Conservation (phyloP, 352 stramenopile genomes). For the Elongisporangium prolatum region DNA sequence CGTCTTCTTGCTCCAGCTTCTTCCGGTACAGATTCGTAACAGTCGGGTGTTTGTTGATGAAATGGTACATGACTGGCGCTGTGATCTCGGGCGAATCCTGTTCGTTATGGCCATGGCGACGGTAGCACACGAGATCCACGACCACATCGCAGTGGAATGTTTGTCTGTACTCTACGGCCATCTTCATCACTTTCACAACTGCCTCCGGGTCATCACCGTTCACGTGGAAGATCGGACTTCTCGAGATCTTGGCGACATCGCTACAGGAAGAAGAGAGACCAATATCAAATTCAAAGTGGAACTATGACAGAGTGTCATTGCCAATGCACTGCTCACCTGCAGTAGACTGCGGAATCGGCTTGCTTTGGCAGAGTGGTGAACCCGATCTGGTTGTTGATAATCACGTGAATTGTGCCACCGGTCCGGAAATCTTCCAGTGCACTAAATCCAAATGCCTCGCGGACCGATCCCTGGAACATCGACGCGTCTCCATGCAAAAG, state of each 20-base stretch:
- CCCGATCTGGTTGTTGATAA: constrained; percentile 99
- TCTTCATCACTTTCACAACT: constrained; percentile 90
- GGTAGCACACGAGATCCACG: constrained; percentile 99
- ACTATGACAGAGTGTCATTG: not conserved
- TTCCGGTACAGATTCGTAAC: constrained; percentile 75
- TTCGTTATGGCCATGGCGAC: constrained; percentile 99
- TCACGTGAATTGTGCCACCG: constrained; percentile 97
- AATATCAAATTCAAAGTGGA: too few relatives aligned
- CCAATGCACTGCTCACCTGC: constrained; percentile 44
- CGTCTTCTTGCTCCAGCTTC: constrained; percentile 55
- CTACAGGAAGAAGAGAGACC: constrained; percentile 19
- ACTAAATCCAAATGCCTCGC: constrained; percentile 81
- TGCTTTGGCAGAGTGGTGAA: constrained; percentile 99
- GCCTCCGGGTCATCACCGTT: constrained; percentile 98
- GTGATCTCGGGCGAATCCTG: constrained; percentile 88
- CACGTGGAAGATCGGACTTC: constrained; percentile 91
- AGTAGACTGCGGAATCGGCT: constrained; percentile 96
- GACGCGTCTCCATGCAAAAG: constrained; percentile 98
- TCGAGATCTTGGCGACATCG: constrained; percentile 97
- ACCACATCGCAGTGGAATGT: constrained; percentile 96
- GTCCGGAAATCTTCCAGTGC: constrained; percentile 94
- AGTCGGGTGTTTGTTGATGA: constrained; percentile 84
- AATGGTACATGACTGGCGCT: constrained; percentile 87
- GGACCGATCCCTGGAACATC: constrained; percentile 79
- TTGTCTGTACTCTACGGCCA: constrained; percentile 86